Evolutionary conservation across 345 rosid genomes (phyloP), one percentile per base, ranked within the genome.

Genomic region (Arabidopsis suecica): DNA sequence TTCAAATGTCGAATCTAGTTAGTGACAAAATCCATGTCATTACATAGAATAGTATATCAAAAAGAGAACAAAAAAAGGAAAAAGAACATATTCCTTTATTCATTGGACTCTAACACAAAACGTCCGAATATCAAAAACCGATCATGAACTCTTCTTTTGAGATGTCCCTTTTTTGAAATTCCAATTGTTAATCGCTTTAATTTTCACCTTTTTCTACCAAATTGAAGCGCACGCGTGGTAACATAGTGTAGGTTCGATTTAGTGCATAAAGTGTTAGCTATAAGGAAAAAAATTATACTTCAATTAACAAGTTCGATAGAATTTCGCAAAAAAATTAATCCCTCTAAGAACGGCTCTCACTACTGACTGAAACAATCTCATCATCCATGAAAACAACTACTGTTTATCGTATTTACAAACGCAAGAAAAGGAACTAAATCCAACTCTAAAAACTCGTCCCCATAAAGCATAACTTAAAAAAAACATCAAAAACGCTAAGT

Each of bases 61-160:
- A 65, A 68, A 62, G 11, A 8, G 13, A 18, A 28, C 32, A 28
- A 40, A 58, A 59, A 28, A 40, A 58, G 49, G 37, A 28, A 58
- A 74, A 57, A 74, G 78, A 57, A 57, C 42, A 65, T 28, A 48
- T 77, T 71, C 66, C 67, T 77, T 77, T 64, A 71, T 71, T 77
- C 76, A 57, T 53, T 69, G 72, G 49, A 56, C 76, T 69, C 61
- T 14, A 38, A 36, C 34, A 71, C 76, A 71, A 77, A 57, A 57
- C 76, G 72, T 71, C 76, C 60, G 76, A 71, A 77, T 71, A 72
- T 63, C 42, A 58, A 71, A 71, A 65, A 32, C 47, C 16, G 65
- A 61, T 69, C 50, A 78, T 72, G 45, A 75, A 58, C 79, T 76
- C 74, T 76, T 37, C 79, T 76, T 68, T 32, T 49, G 7, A 7